Evolutionary conservation across 2,329 filamentous ascomycete genomes (phyloP), one percentile per base, ranked within the genome.

Genomic region (Zelopaecilomyces penicillatus): DNA sequence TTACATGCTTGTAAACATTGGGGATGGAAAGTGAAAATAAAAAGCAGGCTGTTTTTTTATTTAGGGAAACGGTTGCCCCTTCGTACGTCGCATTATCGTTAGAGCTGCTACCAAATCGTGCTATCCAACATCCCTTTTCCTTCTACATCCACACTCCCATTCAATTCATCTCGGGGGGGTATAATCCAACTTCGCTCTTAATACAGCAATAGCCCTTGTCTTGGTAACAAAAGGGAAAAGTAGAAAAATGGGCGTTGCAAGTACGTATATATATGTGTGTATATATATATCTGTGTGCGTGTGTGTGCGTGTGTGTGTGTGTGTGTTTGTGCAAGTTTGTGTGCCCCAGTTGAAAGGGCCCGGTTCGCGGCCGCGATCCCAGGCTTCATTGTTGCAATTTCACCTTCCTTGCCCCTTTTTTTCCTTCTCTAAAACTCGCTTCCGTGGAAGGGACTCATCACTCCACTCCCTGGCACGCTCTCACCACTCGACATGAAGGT

Each of bases 401-500:
- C 31, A 39, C 29, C 11, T 19, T 19, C 19, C 19, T 42, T 26
- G n/a, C 26, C 41, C 29, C 42, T 39, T 31, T 38, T 31, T 19
- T 30, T 29, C 28, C 29, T 41, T 39, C n/a, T 19, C 43, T 54
- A 62, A 41, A 57, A 60, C 43, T 64, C 59, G 50, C 60, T 64
- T 35, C 57, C 57, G 6, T 53, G 56, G 28, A 49, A 55, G 2
- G 65, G 65, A 39, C 64, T 67, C 43, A 57, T 56, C 43, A 66
- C 51, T 10, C 65, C 65, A 46, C 65, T 67, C 39, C 58, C 62
- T 6, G 59, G 52, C 29, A 57, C 52, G 49, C 70, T 74, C 37
- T 67, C 68, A 44, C 64, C 69, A 8, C 65, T 70, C 32, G 73
- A 70, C 55, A 75, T 64, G 53, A 76, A 80, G 42, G 83, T 87